Evolutionary conservation across 345 rosid genomes (phyloP), one percentile per base, ranked within the genome.

Genomic region (Turritis glabra): DNA sequence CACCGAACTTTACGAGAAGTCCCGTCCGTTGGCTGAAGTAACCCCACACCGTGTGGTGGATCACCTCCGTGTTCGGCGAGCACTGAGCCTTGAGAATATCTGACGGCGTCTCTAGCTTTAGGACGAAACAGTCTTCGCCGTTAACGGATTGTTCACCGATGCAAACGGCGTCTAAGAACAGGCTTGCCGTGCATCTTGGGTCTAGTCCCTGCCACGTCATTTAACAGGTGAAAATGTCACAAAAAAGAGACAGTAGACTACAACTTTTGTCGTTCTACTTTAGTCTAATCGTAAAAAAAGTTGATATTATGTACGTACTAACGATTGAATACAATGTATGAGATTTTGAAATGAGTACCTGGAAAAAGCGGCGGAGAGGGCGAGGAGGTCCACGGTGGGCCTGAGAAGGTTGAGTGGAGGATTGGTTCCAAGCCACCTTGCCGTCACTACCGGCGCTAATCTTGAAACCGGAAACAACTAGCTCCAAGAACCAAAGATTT

Each of bases 1-100:
- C 98, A 74, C 87, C 86, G 41, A 94, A 82, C 62, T 87, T 85
- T 19, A 81, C 75, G 6, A 94, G 84, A 9, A 94, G 79, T 17
- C 98, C 97, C 4, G 96, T 89, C 22, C 93, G 74, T 66, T 91
- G 97, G 89, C 98, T 88, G 84, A 94, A 91, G 78, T 83, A 87
- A 5, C 98, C 98, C 97, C 98, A 85, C n/a, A 91, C 69, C 0
- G 83, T 90, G 58, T 94, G 98, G 81, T 91, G 95, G 32, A 86
- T 44, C 29, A 94, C 84, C 66, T 91, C 95, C 3, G 95, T 85
- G 73, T 88, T 84, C 1, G 86, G 64, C 6, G 92, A 85, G 75
- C 89, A 83, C 55, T 94, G 98, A 0, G 86, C 84, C 66, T 81
- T 84, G 21, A 91, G 89, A 35, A 80, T 55, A 12, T 53, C 67